Conservation (phyloP, 2,329 filamentous ascomycete species). For the Monosporascus sp. region DNA sequence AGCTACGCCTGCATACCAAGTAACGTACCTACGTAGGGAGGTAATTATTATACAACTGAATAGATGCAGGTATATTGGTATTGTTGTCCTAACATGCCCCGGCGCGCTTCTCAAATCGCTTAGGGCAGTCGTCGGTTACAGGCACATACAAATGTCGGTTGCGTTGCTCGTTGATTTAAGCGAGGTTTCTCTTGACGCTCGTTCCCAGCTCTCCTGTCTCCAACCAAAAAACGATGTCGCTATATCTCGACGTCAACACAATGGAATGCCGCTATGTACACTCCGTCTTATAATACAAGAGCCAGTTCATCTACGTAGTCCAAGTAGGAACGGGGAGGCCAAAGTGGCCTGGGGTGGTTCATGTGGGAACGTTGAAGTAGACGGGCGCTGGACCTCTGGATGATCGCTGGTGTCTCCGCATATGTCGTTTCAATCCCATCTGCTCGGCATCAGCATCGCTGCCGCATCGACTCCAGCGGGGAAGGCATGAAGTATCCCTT, state of each 20-base stretch:
- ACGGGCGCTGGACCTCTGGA: background rate
- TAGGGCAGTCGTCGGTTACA: too few relatives aligned
- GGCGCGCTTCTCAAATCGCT: too few relatives aligned
- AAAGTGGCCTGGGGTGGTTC: background rate
- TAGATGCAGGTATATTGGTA: too few relatives aligned
- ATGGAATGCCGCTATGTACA: background rate
- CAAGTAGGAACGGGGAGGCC: background rate
- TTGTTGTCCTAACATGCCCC: too few relatives aligned
- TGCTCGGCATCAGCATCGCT: background rate
- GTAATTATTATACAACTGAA: too few relatives aligned
- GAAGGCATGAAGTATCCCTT: conserved; percentile 27
- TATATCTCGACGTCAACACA: background rate
- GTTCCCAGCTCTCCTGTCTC: too few relatives aligned
- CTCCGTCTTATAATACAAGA: background rate
- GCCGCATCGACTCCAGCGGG: background rate
- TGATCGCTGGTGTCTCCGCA: background rate
- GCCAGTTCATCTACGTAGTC: background rate
- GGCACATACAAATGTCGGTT: too few relatives aligned
- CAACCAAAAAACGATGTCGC: too few relatives aligned
- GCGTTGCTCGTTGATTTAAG: too few relatives aligned
- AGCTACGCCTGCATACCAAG: too few relatives aligned
- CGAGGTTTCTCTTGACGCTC: too few relatives aligned
- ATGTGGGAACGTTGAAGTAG: background rate
- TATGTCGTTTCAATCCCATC: background rate
- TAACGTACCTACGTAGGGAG: too few relatives aligned